A percentile compares a stretch with the other conserved stretches of the same genome.
Conservation (phyloP, 495 filamentous ascomycete species). For the Xylaria palmicola region DNA sequence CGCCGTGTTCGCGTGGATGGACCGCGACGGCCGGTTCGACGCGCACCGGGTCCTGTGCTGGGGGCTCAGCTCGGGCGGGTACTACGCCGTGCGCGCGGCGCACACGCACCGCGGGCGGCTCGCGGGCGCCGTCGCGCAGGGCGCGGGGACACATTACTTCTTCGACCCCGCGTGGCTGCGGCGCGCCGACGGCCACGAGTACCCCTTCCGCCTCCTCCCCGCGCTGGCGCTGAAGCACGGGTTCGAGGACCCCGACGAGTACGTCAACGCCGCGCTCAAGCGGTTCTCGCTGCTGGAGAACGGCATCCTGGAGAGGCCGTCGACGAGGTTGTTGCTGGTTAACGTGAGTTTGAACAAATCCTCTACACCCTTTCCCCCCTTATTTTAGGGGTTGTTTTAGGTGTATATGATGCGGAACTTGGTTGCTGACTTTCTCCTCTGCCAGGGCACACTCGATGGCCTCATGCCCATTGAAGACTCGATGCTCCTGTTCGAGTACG, state of each 20-base stretch:
- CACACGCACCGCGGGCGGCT: constrained; percentile 65
- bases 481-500: constrained; percentile 65
- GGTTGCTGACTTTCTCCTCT: constrained; percentile 16
- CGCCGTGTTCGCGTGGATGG: constrained; percentile 68
- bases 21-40: constrained; percentile 56
- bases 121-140: constrained; percentile 64
- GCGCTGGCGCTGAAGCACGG: constrained; percentile 72
- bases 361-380: not conserved
- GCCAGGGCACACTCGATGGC: constrained; percentile 64
- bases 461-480: constrained; percentile 80
- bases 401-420: not conserved
- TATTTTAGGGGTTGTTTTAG: not conserved
- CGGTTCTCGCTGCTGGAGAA: constrained; percentile 74
- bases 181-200: constrained; percentile 69
- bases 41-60: constrained; percentile 62
- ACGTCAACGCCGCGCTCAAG: constrained; percentile 58
- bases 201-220: constrained; percentile 68
- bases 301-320: constrained; percentile 63
- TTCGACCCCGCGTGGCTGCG: constrained; percentile 64
- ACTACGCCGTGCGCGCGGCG: constrained; percentile 72
- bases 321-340: constrained; percentile 62
- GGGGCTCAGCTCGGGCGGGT: constrained; percentile 74
- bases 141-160: constrained; percentile 71
- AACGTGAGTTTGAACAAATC: constrained; percentile 51
- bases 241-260: constrained; percentile 58